Evolutionary conservation across 345 rosid species (phyloP).

Genomic region (Gossypium anomalum): DNA sequence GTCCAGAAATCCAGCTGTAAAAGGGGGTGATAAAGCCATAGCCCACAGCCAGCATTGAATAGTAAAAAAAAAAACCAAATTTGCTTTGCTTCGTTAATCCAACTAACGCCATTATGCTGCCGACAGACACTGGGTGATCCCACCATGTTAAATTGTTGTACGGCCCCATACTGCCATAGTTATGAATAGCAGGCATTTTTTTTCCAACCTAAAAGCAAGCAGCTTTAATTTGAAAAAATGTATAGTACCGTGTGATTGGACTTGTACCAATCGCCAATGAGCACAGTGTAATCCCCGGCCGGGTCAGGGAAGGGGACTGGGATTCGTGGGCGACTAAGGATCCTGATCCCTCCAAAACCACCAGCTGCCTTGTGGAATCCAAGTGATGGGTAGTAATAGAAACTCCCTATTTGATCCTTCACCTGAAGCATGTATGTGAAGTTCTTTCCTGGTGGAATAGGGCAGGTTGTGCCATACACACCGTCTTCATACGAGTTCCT

Average conservation of each 20-base stretch:
- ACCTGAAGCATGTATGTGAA: conserved; percentile 71
- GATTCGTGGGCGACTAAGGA: conserved; percentile 62
- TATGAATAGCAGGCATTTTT: background rate
- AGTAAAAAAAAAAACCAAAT: background rate
- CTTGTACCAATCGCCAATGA: conserved; percentile 73
- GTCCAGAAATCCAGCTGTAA: conserved; percentile 12
- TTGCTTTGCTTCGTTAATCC: background rate
- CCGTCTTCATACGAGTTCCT: conserved; percentile 72
- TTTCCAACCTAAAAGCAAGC: background rate
- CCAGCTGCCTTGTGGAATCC: conserved; percentile 81
- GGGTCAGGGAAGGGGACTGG: conserved; percentile 71
- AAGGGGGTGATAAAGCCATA: background rate
- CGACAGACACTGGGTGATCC: background rate
- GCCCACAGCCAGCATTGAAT: background rate
- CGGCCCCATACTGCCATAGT: background rate
- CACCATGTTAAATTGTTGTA: background rate
- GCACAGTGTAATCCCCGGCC: conserved; percentile 56
- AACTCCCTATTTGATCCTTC: conserved; percentile 77
- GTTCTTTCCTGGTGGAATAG: conserved; percentile 69
- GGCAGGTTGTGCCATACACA: conserved; percentile 67
- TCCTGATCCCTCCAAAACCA: conserved; percentile 64
- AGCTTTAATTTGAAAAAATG: background rate
- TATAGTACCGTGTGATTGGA: conserved; percentile 59
- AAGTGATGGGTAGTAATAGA: conserved; percentile 71
- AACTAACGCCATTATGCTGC: background rate